Conservation (phyloP, 1,284 basidiomycete genomes). For the Moesziomyces globuligerus region DNA sequence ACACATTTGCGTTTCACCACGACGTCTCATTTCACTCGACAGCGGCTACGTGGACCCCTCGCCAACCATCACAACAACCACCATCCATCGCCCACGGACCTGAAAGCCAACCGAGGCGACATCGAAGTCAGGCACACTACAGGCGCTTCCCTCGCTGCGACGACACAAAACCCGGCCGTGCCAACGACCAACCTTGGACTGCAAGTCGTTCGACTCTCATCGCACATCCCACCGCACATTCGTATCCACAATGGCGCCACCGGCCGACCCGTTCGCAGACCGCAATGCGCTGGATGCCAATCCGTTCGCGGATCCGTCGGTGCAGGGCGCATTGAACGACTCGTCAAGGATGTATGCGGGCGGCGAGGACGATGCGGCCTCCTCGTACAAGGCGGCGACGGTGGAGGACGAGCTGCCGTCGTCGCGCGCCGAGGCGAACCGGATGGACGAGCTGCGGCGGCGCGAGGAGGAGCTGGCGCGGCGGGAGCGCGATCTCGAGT, state of each 20-base stretch:
- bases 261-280: constrained; percentile 58
- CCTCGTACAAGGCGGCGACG: constrained; percentile 36
- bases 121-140: too few species aligned
- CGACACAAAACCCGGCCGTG: too few species aligned
- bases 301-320: constrained; percentile 68
- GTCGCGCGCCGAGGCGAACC: constrained; percentile 66
- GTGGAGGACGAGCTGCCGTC: constrained; percentile 43
- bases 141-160: too few species aligned
- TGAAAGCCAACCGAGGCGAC: too few species aligned
- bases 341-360: constrained; percentile 50
- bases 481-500: constrained; percentile 77
- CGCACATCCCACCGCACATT: too few species aligned
- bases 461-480: constrained; percentile 83
- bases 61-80: too few species aligned
- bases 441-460: constrained; percentile 75
- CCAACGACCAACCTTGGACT: too few species aligned
- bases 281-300: constrained; percentile 64
- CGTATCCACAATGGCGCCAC: constrained; percentile 32
- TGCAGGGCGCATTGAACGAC: constrained; percentile 61
- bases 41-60: too few species aligned
- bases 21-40: too few species aligned
- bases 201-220: too few species aligned
- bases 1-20: not conserved
- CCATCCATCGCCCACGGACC: too few species aligned
- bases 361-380: constrained; percentile 40